Evolutionary conservation across 2,329 filamentous ascomycete genomes (phyloP).

Genomic region (Penicillium expansum): DNA sequence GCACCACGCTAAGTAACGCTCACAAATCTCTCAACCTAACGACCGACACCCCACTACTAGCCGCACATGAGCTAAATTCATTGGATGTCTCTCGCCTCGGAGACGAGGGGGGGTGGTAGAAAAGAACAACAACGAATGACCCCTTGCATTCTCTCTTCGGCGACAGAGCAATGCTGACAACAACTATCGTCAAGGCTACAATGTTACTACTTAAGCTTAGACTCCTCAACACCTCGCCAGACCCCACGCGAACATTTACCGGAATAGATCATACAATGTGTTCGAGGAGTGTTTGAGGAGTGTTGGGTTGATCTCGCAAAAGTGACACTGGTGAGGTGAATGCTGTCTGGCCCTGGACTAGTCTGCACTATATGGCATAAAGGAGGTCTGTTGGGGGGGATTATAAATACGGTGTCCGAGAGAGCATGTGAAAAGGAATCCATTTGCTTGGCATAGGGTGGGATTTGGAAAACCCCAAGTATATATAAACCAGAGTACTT

Average conservation of each 20-base stretch:
- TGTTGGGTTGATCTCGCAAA: not conserved
- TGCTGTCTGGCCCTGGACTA: not conserved
- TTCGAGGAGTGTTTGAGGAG: not conserved
- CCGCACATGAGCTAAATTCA: too few species aligned
- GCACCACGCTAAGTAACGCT: too few species aligned
- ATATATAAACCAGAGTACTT: too few species aligned
- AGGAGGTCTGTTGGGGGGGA: not conserved
- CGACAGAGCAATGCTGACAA: not conserved
- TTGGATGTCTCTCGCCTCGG: not conserved
- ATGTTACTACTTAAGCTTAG: too few species aligned
- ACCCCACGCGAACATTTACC: too few species aligned
- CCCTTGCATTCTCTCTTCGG: not conserved
- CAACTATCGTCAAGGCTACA: not conserved
- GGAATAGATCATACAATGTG: not conserved
- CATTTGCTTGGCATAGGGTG: not conserved
- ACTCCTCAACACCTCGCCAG: too few species aligned
- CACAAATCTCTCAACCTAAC: too few species aligned
- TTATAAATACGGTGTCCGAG: not conserved
- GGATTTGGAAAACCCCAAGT: not conserved
- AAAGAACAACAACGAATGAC: not conserved
- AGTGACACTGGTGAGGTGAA: not conserved
- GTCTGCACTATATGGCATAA: not conserved
- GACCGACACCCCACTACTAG: too few species aligned
- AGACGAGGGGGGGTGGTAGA: not conserved
- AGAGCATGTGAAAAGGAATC: not conserved